Conservation (phyloP, 257 asterid species). For the Mitragyna speciosa region DNA sequence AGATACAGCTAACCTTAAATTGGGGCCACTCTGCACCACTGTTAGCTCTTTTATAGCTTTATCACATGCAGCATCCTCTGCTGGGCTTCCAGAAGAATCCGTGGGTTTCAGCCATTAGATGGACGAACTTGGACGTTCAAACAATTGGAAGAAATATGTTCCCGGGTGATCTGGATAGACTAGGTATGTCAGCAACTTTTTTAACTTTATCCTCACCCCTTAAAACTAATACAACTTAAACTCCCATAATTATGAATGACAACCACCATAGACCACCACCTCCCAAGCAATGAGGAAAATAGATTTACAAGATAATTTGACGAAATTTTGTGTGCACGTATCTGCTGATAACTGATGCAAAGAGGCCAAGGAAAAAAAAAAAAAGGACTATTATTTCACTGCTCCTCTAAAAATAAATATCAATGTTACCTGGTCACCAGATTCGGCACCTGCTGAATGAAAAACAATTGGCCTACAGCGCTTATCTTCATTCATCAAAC, state of each 20-base stretch:
- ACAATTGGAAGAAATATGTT: slow-evolving; percentile 28
- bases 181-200: neutral
- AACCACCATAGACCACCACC: neutral
- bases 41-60: slow-evolving; percentile 30
- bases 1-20: slow-evolving; percentile 3
- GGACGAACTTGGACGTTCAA: slow-evolving; percentile 30
- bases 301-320: neutral
- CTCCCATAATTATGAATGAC: neutral
- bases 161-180: slow-evolving; percentile 33
- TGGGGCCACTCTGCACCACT: slow-evolving; percentile 7
- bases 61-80: slow-evolving; percentile 13
- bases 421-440: slow-evolving; percentile 40
- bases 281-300: neutral
- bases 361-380: neutral
- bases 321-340: neutral
- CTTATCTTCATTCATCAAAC: slow-evolving; percentile 79
- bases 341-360: neutral
- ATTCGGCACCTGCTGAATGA: slow-evolving; percentile 36
- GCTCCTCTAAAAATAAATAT: neutral
- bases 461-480: slow-evolving; percentile 73
- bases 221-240: neutral
- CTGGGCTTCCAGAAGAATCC: slow-evolving; percentile 16
- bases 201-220: neutral
- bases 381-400: neutral
- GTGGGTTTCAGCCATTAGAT: slow-evolving; percentile 19